Percentiles rank a stretch among this genome's conserved stretches.
Conservation (phyloP, 148 eudicot genomes). For the Salicornia ramosissima region DNA sequence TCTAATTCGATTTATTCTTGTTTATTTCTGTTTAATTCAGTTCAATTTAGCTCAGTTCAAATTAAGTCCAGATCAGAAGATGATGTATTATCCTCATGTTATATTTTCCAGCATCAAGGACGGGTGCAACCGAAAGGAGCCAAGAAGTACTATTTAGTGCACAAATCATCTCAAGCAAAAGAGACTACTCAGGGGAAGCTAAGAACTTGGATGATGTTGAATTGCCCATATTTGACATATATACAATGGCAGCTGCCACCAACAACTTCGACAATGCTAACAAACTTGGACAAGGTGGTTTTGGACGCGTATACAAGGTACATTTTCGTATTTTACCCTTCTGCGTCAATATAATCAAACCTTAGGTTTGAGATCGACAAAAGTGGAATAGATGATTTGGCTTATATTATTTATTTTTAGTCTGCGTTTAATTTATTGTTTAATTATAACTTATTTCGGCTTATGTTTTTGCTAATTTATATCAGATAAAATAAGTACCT, state of each 20-base stretch:
- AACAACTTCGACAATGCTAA: conserved; percentile 28
- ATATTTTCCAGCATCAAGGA: conserved; percentile 15
- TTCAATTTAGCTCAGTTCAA: too few relatives aligned
- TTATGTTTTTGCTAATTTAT: too few relatives aligned
- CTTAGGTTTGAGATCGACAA: too few relatives aligned
- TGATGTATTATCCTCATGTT: background rate
- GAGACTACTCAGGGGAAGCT: conserved; percentile 31
- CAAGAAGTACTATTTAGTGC: conserved; percentile 28
- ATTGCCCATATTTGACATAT: conserved; percentile 33
- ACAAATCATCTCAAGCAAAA: conserved; percentile 17
- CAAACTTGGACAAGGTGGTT: conserved; percentile 44
- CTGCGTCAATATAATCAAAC: too few relatives aligned
- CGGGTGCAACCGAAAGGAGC: conserved; percentile 25
- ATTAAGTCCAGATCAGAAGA: too few relatives aligned
- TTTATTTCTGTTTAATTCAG: too few relatives aligned
- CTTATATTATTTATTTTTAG: too few relatives aligned
- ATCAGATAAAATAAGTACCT: too few relatives aligned
- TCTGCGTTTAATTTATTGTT: too few relatives aligned
- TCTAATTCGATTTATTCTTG: too few relatives aligned
- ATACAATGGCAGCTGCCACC: conserved; percentile 30
- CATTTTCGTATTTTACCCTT: background rate
- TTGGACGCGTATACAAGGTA: conserved; percentile 23
- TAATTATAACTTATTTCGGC: too few relatives aligned
- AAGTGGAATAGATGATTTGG: too few relatives aligned
- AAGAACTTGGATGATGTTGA: conserved; percentile 28